phyloP scores from a whole-genome alignment of 2,329 filamentous ascomycete species.

The Dactylonectria macrodidyma region DNA sequence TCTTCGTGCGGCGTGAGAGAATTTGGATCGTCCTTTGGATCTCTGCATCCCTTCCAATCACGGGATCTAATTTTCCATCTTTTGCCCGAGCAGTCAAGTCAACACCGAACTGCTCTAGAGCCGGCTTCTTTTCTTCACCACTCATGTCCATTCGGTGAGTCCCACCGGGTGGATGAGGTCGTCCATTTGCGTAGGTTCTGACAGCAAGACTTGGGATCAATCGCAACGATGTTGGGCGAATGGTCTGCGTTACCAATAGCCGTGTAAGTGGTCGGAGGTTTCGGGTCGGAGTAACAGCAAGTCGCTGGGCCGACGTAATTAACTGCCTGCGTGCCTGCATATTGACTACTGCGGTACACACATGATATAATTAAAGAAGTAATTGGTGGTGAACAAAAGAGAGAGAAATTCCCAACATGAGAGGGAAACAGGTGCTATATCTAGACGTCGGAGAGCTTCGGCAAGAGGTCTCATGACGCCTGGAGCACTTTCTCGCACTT shows the following conservation, averaged over 20 bases:
- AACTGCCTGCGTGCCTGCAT: slow-evolving; percentile 62
- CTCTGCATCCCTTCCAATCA: slow-evolving; percentile 92
- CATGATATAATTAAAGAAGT: slow-evolving; percentile 17
- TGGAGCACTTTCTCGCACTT: slow-evolving; percentile 58
- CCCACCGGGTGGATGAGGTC: slow-evolving; percentile 89
- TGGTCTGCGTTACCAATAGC: slow-evolving; percentile 40
- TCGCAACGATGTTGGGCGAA: slow-evolving; percentile 41
- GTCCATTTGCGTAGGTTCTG: slow-evolving; percentile 77
- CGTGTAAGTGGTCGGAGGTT: slow-evolving; percentile 49
- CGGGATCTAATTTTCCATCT: slow-evolving; percentile 93
- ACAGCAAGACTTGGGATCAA: slow-evolving; percentile 58
- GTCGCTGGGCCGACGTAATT: slow-evolving; percentile 55
- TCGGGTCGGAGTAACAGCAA: slow-evolving; percentile 52
- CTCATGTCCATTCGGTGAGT: slow-evolving; percentile 95
- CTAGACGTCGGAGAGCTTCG: slow-evolving; percentile 32
- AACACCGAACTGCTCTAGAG: slow-evolving; percentile 91
- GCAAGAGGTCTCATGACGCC: slow-evolving; percentile 46
- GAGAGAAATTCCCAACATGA: slow-evolving; percentile 14
- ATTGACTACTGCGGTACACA: slow-evolving; percentile 29
- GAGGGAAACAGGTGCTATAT: slow-evolving; percentile 39
- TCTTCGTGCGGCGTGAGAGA: slow-evolving; percentile 92
- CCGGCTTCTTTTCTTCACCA: slow-evolving; percentile 82
- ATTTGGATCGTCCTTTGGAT: slow-evolving; percentile 97
- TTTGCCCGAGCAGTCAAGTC: slow-evolving; percentile 89
- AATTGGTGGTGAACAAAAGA: slow-evolving; percentile 19